These are phyloP conservation scores for Trichomonas tenax DNA, from an alignment of 208 protist genomes.

Conservation along the genomic window DNA sequence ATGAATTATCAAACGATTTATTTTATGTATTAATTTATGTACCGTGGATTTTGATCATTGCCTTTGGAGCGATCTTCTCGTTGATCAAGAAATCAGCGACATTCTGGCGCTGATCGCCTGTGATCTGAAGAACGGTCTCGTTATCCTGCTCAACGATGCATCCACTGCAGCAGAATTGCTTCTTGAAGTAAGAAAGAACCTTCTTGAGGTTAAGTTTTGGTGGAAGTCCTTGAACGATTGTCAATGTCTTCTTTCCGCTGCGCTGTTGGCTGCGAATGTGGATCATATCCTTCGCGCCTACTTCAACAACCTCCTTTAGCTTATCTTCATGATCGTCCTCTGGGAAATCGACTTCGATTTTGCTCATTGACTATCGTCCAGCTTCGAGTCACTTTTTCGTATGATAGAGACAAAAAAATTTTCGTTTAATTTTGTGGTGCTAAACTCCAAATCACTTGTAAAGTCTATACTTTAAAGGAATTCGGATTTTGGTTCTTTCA, in stretches of 20 bases:
- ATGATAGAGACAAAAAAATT: too few species aligned
- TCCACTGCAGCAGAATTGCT: conserved; percentile 76
- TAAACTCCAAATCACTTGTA: too few species aligned
- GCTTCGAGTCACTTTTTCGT: neutral
- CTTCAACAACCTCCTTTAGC: neutral
- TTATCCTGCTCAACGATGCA: conserved; percentile 63
- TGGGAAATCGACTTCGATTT: neutral
- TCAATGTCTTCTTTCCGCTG: conserved; percentile 78
- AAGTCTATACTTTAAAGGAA: too few species aligned
- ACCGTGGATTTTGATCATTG: conserved; percentile 76
- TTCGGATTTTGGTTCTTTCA: too few species aligned
- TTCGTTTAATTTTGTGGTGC: too few species aligned
- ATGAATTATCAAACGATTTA: too few species aligned
- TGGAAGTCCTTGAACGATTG: conserved; percentile 77
- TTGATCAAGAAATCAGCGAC: conserved; percentile 69
- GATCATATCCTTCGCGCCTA: conserved; percentile 27
- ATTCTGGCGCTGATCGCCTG: conserved; percentile 77
- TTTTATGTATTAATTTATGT: neutral
- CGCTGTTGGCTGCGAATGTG: conserved; percentile 88
- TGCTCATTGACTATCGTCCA: neutral
- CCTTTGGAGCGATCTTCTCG: conserved; percentile 61
- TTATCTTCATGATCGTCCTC: neutral
- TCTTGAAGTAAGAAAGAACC: conserved; percentile 57
- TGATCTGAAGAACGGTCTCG: conserved; percentile 78
- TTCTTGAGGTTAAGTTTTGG: conserved; percentile 68